These are phyloP conservation scores for Ogataea methanolica DNA, from an alignment of 805 yeast genomes.

Conservation along the genomic window DNA sequence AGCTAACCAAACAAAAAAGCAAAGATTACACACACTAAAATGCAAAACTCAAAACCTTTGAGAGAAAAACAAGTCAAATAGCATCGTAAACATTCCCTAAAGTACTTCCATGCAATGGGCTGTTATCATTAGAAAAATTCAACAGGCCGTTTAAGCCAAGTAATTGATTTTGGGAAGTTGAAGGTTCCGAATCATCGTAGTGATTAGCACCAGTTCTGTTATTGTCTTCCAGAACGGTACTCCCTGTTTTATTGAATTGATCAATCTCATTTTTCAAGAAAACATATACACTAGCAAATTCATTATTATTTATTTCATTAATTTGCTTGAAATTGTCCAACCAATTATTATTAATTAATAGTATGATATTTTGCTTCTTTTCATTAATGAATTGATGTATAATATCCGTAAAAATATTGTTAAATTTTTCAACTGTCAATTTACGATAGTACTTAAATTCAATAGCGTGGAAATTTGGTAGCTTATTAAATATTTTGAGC, in stretches of 20 bases:
- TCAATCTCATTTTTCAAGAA: conserved; percentile 25
- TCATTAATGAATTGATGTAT: conserved; percentile 25
- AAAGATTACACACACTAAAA: not conserved
- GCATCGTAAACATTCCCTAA: conserved; percentile 25
- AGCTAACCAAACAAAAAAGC: not conserved
- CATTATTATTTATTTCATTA: conserved; percentile 27
- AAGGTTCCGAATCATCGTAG: not conserved
- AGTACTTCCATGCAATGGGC: conserved; percentile 25
- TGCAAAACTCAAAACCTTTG: not conserved
- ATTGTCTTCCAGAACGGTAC: conserved; percentile 10
- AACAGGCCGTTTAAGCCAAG: conserved; percentile 25
- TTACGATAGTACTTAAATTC: conserved; percentile 45
- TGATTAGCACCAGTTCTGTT: conserved; percentile 1
- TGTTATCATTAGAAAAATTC: conserved; percentile 28
- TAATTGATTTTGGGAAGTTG: conserved; percentile 12
- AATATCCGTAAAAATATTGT: conserved; percentile 24
- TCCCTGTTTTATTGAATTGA: conserved; percentile 20
- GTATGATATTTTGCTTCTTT: conserved; percentile 29
- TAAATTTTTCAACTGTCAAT: conserved; percentile 31
- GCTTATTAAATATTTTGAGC: conserved; percentile 51
- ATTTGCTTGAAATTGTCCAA: conserved; percentile 21
- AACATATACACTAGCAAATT: conserved; percentile 22
- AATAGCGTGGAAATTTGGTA: conserved; percentile 61
- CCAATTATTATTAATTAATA: conserved; percentile 31
- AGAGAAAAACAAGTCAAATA: conserved; percentile 5